Base-by-base conservation (phyloP, 768 basidiomycete genomes). In the Imleria badia region DNA sequence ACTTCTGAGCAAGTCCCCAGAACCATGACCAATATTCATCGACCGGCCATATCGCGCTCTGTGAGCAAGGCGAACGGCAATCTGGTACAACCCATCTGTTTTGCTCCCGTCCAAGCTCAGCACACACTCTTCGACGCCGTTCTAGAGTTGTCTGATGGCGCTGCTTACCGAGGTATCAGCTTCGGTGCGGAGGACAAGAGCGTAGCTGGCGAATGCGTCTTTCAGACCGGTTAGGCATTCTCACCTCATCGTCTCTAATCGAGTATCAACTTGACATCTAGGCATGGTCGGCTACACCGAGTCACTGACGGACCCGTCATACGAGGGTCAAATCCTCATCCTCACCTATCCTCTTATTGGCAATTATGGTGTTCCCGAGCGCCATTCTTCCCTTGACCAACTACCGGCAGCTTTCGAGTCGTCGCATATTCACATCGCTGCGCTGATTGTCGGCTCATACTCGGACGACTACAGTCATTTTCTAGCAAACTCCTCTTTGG, bases 281-380 rank as follows among this genome's bases (percentile, higher is more conserved):
- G 97, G 97, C 52, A 98, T 99, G 96, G 94, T 98, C 52, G 97
- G 97, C 30, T 99, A 99, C 73, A 94, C 93, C 35, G 97, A 98
- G 67, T 98, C 96, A 19, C 77, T 98, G 62, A 99, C 97, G 42
- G 97, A 98, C 72, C 97, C 97, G 19, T 98, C 96, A 2, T 99
- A 99, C 73, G 87, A 96, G 71, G 94, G 94, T 34, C 97, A 98
- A 73, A 98, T 99, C 68, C 87, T 99, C 55, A 85, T 99, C 60
- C 81, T 98, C 62, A 98, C 97, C 2, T 98, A 98, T 75, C 97
- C 97, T 14, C 80, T 99, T 63, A 78, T 98, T 60, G 97, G 97
- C 35, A 98, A 98, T 71, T 99, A 99, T 69, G 97, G 97, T 66
- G 94, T 98, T 22, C 97, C 97, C 48, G 79, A 80, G 57, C 85